Base-by-base conservation (phyloP, 2,329 filamentous ascomycete genomes). In the Fusarium domesticum region DNA sequence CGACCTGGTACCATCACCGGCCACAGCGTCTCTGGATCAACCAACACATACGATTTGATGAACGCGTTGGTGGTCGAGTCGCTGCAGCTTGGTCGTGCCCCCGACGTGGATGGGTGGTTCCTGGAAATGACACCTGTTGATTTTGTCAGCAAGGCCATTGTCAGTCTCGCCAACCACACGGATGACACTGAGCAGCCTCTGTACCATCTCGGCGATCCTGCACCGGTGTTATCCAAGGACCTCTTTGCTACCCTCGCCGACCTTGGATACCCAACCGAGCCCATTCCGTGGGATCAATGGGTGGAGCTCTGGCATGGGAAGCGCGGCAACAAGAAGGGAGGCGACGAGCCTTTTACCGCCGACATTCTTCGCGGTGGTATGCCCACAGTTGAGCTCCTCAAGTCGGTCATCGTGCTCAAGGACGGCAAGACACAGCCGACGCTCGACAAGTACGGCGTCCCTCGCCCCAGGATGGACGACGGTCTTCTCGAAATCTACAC, bases 41-140 rank as follows among this genome's bases (percentile, higher is more conserved):
- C 85, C 1, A 92, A 92, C 57, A 81, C 85, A 0, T 91, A 83
- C 70, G 87, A 92, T 73, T 69, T 92, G 16, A 70, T 92, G 35
- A 88, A 84, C 40, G 87, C 87, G 0, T 64, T 92, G 43, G 76
- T 91, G 18, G 84, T 90, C 2, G 87, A 91, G 62, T 90, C 87
- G 0, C 74, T 91, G 30, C 81, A 85, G 40, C 73, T 91, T 4
- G 86, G 86, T 6, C 78, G 79, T 53, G 79, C 79, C 2, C 87
- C 87, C 0, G 76, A 87, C 41, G 81, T 90, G 4, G 75, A 84
- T 38, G 82, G 82, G 33, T 92, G 87, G 87, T 80, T 83, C 38
- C 79, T 85, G 1, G 87, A 92, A 68, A 91, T 91, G 87, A 90
- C 87, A 0, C 87, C 87, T 0, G 87, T 89, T 12, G 87, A 92